Percentiles rank a stretch among this genome's conserved stretches.
These are phyloP conservation scores for Nymphaea colorata DNA, from an alignment of 164 flowering plant genomes.

Conservation along the genomic window DNA sequence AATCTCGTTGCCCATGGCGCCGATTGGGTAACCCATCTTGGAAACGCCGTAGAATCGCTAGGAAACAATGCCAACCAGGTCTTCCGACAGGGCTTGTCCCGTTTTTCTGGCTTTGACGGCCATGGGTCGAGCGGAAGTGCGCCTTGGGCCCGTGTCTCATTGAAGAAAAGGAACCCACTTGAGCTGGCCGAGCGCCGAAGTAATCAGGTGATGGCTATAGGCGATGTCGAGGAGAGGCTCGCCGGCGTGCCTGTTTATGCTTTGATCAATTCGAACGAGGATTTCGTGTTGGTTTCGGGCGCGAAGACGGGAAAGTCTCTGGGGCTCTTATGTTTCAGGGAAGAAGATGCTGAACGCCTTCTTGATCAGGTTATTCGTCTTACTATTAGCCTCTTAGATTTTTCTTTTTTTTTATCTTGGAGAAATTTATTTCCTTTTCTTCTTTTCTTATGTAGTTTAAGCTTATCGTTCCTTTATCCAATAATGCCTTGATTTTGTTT, in stretches of 20 bases:
- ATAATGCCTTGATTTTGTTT: neutral
- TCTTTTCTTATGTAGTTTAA: neutral
- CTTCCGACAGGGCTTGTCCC: conserved; percentile 8
- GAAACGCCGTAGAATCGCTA: conserved; percentile 14
- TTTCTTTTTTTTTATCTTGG: neutral
- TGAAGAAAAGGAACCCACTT: neutral
- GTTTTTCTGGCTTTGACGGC: conserved; percentile 3
- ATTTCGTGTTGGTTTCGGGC: conserved; percentile 75
- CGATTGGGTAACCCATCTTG: conserved; percentile 18
- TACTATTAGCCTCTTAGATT: neutral
- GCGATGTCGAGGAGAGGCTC: conserved; percentile 60
- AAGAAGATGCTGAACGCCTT: conserved; percentile 70
- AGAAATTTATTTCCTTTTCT: neutral
- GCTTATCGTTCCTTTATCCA: neutral
- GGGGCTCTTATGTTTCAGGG: conserved; percentile 63
- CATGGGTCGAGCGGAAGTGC: conserved; percentile 6
- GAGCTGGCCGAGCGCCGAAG: neutral
- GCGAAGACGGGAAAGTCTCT: conserved; percentile 32
- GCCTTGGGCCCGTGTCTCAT: conserved; percentile 30
- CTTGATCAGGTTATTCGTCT: conserved; percentile 24
- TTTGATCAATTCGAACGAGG: conserved; percentile 53
- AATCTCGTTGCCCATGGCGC: neutral
- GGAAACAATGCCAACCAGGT: conserved; percentile 20
- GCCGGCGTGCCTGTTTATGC: conserved; percentile 79
- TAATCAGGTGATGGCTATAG: conserved; percentile 19